Conservation (phyloP, 495 filamentous ascomycete genomes). For the Aspergillus incahuasiensis region DNA sequence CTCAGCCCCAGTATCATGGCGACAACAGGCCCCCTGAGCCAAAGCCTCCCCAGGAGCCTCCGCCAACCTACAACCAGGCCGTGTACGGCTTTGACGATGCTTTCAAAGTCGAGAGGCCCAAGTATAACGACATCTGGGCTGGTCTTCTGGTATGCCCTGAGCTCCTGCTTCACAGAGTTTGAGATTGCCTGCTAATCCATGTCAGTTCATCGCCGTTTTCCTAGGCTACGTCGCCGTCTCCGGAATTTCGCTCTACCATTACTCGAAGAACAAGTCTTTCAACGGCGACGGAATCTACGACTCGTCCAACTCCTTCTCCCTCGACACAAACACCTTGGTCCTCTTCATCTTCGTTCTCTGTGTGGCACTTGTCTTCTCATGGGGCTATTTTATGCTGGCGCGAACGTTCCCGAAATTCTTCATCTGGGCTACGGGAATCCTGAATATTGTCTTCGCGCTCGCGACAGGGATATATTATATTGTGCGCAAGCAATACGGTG, state of each 20-base stretch:
- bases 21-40: slow-evolving; percentile 25
- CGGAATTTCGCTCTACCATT: slow-evolving; percentile 71
- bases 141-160: slow-evolving; percentile 59
- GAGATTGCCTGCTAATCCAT: background rate
- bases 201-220: slow-evolving; percentile 65
- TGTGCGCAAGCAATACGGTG: slow-evolving; percentile 63
- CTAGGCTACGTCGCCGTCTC: slow-evolving; percentile 74
- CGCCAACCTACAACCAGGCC: slow-evolving; percentile 29
- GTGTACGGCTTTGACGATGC: slow-evolving; percentile 61
- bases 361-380: slow-evolving; percentile 68
- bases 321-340: slow-evolving; percentile 80
- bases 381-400: slow-evolving; percentile 69
- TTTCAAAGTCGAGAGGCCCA: slow-evolving; percentile 76
- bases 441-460: slow-evolving; percentile 63
- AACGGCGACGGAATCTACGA: slow-evolving; percentile 73
- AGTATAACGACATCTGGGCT: slow-evolving; percentile 87
- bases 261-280: slow-evolving; percentile 59
- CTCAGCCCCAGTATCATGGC: slow-evolving; percentile 13
- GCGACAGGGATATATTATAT: slow-evolving; percentile 68
- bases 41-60: slow-evolving; percentile 28
- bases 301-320: slow-evolving; percentile 53
- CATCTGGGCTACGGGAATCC: slow-evolving; percentile 77
- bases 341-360: slow-evolving; percentile 74
- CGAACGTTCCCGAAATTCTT: slow-evolving; percentile 83
- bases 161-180: too few relatives aligned